These are phyloP conservation scores for Entomortierella lignicola DNA, from an alignment of 192 early-diverging fungal genomes.

Conservation along the genomic window DNA sequence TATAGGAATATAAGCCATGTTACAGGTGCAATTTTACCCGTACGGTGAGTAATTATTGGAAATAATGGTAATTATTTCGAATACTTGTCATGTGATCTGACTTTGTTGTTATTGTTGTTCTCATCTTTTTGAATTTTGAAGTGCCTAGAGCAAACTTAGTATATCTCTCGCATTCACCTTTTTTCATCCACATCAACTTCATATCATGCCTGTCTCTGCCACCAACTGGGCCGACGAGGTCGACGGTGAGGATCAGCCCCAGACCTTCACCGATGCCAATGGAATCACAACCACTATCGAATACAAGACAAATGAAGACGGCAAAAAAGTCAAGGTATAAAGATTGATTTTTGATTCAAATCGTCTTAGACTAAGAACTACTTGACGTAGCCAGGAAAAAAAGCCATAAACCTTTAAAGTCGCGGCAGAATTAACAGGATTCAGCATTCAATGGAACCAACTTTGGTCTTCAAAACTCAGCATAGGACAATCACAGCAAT, in stretches of 20 bases:
- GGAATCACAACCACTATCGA: slow-evolving; percentile 87
- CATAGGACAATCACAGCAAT: no score
- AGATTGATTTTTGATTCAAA: neutral
- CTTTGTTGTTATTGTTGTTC: slow-evolving; percentile 21
- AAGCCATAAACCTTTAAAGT: neutral
- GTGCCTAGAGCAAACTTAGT: neutral
- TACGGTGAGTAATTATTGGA: no score
- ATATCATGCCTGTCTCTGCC: slow-evolving; percentile 49
- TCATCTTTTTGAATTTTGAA: no score
- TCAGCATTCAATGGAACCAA: no score
- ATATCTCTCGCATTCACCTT: slow-evolving; percentile 7
- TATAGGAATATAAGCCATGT: no score
- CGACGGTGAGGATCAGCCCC: slow-evolving; percentile 51
- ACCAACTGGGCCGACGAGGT: slow-evolving; percentile 57
- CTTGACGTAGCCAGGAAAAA: neutral
- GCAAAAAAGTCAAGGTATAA: slow-evolving; percentile 88
- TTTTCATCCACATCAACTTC: slow-evolving; percentile 16
- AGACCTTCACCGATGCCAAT: slow-evolving; percentile 75
- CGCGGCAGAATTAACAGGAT: no score
- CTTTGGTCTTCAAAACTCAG: no score
- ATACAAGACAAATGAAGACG: slow-evolving; percentile 88
- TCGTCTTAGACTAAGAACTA: neutral
- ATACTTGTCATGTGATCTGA: neutral
- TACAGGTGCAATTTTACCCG: no score
- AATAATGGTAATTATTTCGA: neutral